phyloP scores from a whole-genome alignment of 2,329 filamentous ascomycete species.

The Diaporthe vaccinii region DNA sequence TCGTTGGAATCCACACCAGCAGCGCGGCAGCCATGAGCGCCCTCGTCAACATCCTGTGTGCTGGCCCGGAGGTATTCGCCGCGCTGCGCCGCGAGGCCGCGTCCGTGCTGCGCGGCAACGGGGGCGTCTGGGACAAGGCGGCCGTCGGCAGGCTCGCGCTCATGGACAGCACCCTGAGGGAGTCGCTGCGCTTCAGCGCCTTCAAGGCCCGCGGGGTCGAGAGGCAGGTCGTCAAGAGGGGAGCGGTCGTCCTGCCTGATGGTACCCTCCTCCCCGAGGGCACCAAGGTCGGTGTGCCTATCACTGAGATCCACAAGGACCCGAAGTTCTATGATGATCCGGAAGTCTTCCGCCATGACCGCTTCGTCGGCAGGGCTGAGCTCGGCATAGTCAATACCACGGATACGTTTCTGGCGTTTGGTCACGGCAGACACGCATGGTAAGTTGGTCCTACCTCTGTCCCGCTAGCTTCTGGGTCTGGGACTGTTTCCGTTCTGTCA shows the following conservation, averaged over 20 bases:
- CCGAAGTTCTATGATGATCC: conserved; percentile 50
- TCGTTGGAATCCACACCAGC: conserved; percentile 7
- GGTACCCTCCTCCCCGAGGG: conserved; percentile 51
- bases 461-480: not conserved
- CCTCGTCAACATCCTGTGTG: not conserved
- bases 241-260: conserved; percentile 50
- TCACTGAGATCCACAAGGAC: conserved; percentile 52
- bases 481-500: not conserved
- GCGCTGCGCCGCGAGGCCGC: not conserved
- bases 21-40: not conserved
- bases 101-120: not conserved
- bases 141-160: conserved; percentile 52
- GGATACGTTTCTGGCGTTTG: conserved; percentile 13
- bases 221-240: conserved; percentile 51
- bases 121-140: conserved; percentile 50
- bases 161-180: conserved; percentile 56
- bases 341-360: conserved; percentile 47
- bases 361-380: conserved; percentile 51
- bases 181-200: conserved; percentile 55
- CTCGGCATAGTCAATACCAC: conserved; percentile 14
- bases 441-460: not conserved
- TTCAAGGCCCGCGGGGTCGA: conserved; percentile 54
- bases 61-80: not conserved
- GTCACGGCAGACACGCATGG: conserved; percentile 23
- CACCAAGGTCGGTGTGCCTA: conserved; percentile 53